These are phyloP conservation scores for Wallemia ichthyophaga DNA, from an alignment of 1,284 basidiomycete species.

Conservation along the genomic window DNA sequence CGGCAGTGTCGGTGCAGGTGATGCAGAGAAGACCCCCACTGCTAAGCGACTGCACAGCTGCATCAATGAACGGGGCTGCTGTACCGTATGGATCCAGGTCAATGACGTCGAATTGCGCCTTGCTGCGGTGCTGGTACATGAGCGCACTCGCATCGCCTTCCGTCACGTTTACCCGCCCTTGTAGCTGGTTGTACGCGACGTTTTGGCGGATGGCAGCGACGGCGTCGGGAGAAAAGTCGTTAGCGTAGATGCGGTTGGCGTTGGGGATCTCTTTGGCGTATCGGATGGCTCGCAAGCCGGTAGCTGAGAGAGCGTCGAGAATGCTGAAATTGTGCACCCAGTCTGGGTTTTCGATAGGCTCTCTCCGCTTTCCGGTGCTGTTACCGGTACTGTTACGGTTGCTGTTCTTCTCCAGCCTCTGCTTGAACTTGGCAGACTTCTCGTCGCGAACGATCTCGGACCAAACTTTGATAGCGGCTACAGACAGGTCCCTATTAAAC, in stretches of 20 bases:
- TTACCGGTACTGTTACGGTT: too few relatives aligned
- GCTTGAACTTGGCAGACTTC: constrained; percentile 31
- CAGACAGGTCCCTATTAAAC: constrained; percentile 82
- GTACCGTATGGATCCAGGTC: constrained; percentile 96
- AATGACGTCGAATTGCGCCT: constrained; percentile 58
- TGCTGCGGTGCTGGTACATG: constrained; percentile 63
- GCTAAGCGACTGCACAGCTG: constrained; percentile 65
- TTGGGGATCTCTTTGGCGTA: constrained; percentile 93
- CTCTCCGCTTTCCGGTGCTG: too few relatives aligned
- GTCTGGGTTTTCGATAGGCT: constrained; percentile 2
- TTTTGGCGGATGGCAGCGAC: constrained; percentile 67
- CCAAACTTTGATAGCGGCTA: constrained; percentile 66
- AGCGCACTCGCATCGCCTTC: constrained; percentile 43
- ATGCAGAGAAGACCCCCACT: constrained; percentile 79
- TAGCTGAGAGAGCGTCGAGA: constrained; percentile 85
- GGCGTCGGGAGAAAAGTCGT: constrained; percentile 62
- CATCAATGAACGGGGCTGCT: constrained; percentile 84
- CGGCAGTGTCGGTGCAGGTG: constrained; percentile 84
- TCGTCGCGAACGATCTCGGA: constrained; percentile 36
- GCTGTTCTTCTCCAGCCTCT: constrained; percentile 14
- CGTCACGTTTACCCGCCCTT: constrained; percentile 44
- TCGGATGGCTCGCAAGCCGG: constrained; percentile 77
- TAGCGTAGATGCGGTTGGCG: constrained; percentile 70
- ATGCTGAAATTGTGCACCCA: constrained; percentile 33
- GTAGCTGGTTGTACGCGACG: constrained; percentile 58